Evolutionary conservation across 2,329 filamentous ascomycete genomes (phyloP), one percentile per base, ranked within the genome.

Genomic region (Phaeosphaeria sp.): DNA sequence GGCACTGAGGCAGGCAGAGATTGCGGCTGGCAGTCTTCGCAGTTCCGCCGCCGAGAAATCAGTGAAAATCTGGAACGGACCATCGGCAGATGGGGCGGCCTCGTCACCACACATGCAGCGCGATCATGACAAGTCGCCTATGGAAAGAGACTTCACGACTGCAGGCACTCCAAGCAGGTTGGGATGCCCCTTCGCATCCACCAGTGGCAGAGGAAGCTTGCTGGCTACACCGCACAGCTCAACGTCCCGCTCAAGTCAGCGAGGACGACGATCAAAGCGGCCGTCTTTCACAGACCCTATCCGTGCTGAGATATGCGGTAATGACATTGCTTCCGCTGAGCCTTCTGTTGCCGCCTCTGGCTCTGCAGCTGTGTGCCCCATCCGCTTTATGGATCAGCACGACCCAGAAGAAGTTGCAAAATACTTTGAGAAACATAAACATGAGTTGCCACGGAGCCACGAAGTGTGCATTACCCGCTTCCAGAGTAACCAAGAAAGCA

Each of bases 351-450:
- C 74, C 30, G 59, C 66, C 20, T 72, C 71, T 43, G 74, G 73
- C 3, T 77, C 77, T 43, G 76, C 71, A n/a, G 79, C 86, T 55
- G 92, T 92, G 72, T 98, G 94, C 77, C 94, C 94, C 2, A 98
- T 98, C 59, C 90, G 94, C 48, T 97, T 90, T 79, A 83, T 97
- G 72, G 90, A 97, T 77, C 90, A 96, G 75, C 93, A 97, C 73
- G 93, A 92, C 1, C 92, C 94, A 1, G 92, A 97, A 79, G 93
- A 97, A 73, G 89, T 98, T 60, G 94, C 94, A 15, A 87, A 90
- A 71, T 98, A 97, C 76, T 92, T 98, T 71, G 92, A 97, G 76
- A 93, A 89, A 52, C 93, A 97, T 80, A 97, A 97, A 77, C 93
- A 98, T 78, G 91, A 97, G 76, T 86, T 98, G 53, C 94, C 94